These are phyloP conservation scores for Tulasnella sp. DNA, from an alignment of 768 basidiomycete species.

Conservation along the genomic window DNA sequence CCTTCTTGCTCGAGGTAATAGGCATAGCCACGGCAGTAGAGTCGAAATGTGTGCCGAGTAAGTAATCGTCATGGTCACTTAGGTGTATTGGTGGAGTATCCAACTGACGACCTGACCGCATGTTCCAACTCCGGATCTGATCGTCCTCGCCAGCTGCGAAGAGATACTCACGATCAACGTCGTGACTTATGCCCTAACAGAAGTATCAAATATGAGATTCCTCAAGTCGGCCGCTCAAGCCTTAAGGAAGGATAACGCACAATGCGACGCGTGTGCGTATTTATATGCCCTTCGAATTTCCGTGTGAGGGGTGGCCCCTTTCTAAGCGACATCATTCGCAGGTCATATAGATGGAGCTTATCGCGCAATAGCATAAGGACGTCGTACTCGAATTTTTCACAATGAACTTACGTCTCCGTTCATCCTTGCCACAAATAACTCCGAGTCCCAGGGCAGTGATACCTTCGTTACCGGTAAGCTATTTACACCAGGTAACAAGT, in stretches of 20 bases:
- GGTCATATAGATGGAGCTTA: slow-evolving; percentile 3
- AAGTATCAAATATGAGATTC: too few species aligned
- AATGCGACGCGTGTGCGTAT: background rate
- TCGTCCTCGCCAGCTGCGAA: slow-evolving; percentile 17
- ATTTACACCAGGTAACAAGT: background rate
- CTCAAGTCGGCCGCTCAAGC: too few species aligned
- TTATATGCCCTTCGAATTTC: slow-evolving; percentile 1
- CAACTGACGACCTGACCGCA: slow-evolving; percentile 7
- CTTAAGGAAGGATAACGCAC: background rate
- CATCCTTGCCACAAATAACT: slow-evolving; percentile 3
- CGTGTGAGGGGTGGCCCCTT: background rate
- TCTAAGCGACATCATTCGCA: background rate
- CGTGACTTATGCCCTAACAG: background rate
- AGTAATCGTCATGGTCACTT: background rate
- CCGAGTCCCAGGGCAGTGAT: background rate
- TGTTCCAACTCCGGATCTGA: slow-evolving; percentile 15
- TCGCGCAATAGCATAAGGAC: too few species aligned
- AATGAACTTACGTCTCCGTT: background rate
- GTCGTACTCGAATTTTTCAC: too few species aligned
- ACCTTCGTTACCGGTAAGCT: slow-evolving; percentile 2
- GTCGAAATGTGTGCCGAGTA: background rate
- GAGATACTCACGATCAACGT: slow-evolving; percentile 7
- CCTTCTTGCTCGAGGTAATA: background rate
- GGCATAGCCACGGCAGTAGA: background rate
- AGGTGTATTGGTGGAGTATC: background rate